Conservation (phyloP, 345 rosid genomes). For the Lepidium aucheri region DNA sequence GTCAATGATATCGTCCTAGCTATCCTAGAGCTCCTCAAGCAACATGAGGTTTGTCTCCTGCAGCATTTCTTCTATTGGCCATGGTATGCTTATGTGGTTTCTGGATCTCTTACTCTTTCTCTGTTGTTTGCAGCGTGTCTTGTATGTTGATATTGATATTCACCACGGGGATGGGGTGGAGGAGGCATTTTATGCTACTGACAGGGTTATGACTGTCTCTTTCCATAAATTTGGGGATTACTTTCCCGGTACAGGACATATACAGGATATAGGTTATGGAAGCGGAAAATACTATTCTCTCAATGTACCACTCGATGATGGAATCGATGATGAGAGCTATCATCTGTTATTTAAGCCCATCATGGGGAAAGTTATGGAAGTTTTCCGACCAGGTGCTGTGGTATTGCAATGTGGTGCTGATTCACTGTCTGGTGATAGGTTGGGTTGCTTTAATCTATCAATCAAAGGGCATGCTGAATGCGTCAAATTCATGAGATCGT, state of each 20-base stretch:
- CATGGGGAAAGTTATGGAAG: slow-evolving; percentile 58
- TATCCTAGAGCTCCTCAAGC: slow-evolving; percentile 66
- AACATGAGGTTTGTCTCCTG: slow-evolving; percentile 45
- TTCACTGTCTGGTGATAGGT: slow-evolving; percentile 63
- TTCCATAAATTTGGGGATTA: slow-evolving; percentile 70
- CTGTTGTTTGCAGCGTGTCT: slow-evolving; percentile 40
- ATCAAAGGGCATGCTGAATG: slow-evolving; percentile 81
- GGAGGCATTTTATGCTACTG: slow-evolving; percentile 68
- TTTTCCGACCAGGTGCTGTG: slow-evolving; percentile 58
- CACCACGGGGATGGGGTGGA: slow-evolving; percentile 71
- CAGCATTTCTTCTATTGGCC: background rate
- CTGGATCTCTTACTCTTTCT: background rate
- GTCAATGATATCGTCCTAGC: slow-evolving; percentile 70
- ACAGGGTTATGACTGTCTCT: slow-evolving; percentile 67
- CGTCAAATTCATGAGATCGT: slow-evolving; percentile 65
- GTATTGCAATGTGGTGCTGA: slow-evolving; percentile 68
- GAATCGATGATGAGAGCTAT: slow-evolving; percentile 70
- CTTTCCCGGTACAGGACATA: slow-evolving; percentile 58
- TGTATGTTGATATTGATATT: slow-evolving; percentile 64
- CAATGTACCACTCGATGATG: slow-evolving; percentile 66
- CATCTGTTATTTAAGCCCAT: slow-evolving; percentile 59
- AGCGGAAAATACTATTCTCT: slow-evolving; percentile 60
- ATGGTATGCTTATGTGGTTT: background rate
- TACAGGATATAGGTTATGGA: slow-evolving; percentile 43
- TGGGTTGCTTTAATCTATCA: slow-evolving; percentile 63